Evolutionary conservation across 768 basidiomycete species (phyloP).

Genomic region (Amyloporia xantha): DNA sequence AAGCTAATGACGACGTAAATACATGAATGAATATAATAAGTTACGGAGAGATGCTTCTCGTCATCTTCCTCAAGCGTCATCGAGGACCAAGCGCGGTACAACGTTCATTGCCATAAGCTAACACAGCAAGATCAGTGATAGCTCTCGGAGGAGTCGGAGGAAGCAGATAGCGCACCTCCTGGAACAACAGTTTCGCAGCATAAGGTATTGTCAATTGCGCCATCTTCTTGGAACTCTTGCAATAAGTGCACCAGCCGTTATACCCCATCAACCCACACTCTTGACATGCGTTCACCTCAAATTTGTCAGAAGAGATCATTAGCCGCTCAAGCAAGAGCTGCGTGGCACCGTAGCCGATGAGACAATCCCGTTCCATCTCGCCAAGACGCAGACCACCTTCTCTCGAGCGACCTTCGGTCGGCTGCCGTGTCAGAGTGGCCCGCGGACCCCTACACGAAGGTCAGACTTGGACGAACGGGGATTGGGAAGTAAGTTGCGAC

Average conservation of each 20-base stretch:
- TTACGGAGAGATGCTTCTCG: background rate
- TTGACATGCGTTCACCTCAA: constrained; percentile 93
- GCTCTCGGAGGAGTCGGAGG: background rate
- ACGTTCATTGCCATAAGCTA: constrained; percentile 22
- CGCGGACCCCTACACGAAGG: constrained; percentile 69
- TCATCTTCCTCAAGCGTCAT: constrained; percentile 16
- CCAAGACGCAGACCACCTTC: constrained; percentile 96
- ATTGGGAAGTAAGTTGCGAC: constrained; percentile 12
- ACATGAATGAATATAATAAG: background rate
- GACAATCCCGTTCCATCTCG: constrained; percentile 99
- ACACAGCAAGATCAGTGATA: background rate
- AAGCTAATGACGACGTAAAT: no score
- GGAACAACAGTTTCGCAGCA: constrained; percentile 88
- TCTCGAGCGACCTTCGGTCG: constrained; percentile 95
- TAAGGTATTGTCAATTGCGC: constrained; percentile 94
- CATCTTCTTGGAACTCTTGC: constrained; percentile 96
- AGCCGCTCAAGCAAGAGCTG: constrained; percentile 93
- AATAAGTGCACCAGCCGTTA: constrained; percentile 95
- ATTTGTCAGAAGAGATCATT: constrained; percentile 99
- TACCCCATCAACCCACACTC: constrained; percentile 94
- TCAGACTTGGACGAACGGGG: background rate
- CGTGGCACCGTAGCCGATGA: constrained; percentile 98
- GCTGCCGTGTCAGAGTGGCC: constrained; percentile 93
- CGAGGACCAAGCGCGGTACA: constrained; percentile 19
- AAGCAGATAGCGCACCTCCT: constrained; percentile 58